Conservation (phyloP, 768 basidiomycete species). For the Rhodosporidiobolus odoratus region DNA sequence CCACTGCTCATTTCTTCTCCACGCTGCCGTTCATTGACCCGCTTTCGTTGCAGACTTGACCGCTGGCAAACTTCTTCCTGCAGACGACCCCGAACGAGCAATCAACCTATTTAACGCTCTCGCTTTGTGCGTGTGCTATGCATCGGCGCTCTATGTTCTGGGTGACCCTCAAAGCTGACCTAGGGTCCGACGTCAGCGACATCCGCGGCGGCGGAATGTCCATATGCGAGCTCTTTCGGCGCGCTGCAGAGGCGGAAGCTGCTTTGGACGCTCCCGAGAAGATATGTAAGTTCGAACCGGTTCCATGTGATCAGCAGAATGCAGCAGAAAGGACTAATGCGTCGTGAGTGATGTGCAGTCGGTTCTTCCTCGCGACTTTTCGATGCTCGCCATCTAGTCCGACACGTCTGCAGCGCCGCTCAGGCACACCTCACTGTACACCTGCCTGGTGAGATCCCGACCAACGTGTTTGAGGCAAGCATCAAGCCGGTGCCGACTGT, state of each 20-base stretch:
- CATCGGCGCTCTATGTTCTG: neutral
- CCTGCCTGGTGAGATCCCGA: neutral
- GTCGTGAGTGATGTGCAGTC: neutral
- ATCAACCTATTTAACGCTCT: constrained; percentile 23
- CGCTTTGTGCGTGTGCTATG: constrained; percentile 8
- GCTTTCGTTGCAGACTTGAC: neutral
- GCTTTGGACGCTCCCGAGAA: constrained; percentile 9
- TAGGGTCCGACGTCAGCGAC: constrained; percentile 21
- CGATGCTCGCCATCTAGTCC: constrained; percentile 13
- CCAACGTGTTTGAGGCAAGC: neutral
- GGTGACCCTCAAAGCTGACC: neutral
- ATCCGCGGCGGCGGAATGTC: constrained; percentile 13
- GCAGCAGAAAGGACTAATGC: neutral
- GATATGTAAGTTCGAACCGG: constrained; percentile 4
- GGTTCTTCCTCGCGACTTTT: neutral
- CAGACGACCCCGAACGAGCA: constrained; percentile 19
- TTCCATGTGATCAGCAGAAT: neutral
- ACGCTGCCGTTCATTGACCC: neutral
- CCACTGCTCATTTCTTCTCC: neutral
- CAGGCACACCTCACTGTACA: neutral
- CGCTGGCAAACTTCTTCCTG: neutral
- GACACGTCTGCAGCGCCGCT: constrained; percentile 3
- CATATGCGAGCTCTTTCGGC: neutral
- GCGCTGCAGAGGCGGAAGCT: constrained; percentile 8
- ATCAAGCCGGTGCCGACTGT: constrained; percentile 10